Evolutionary conservation across 2,329 filamentous ascomycete genomes (phyloP), one percentile per base, ranked within the genome.

Genomic region (Sarocladium oryzae): DNA sequence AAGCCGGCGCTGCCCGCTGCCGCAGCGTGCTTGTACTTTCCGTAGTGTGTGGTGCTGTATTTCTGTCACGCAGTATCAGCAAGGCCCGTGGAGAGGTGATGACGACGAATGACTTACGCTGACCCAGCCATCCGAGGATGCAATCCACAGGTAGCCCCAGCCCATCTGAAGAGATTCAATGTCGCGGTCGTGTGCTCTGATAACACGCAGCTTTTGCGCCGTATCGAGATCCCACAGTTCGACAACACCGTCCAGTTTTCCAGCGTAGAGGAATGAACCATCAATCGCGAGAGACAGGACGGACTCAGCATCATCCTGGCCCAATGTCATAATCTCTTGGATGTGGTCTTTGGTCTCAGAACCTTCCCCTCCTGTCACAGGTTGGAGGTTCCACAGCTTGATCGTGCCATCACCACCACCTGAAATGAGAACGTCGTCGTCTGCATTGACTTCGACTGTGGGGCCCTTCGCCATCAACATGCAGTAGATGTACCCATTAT

Each of bases 181-280:
- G 64, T 97, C 89, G 38, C 84, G 85, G 30, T 81, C 81, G 58
- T 90, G 86, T 1, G 86, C 83, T 62, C 87, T 90, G 62, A 99
- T 86, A 16, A 89, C 90, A 52, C 93, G 80, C 40, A 99, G 77
- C 46, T 93, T 84, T 68, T 99, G 93, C 51, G 86, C 84, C 0
- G 93, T 97, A 63, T 97, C 92, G 13, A 99, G 76, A 64, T 99
- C 95, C 92, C 95, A 99, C 10, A 99, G 81, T 64, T 97, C 92
- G 54, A 99, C 82, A 49, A 95, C 81, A 20, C 93, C 95, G 35
- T 88, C 84, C 1, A 90, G 79, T 58, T 95, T 87, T 43, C 93
- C 93, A 53, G 88, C 89, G 63, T 97, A 99, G 4, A 99, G 76
- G 57, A 99, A 95, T 0, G 90, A 91, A 0, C 89, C 90, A 55